Conservation (phyloP, 2,329 filamentous ascomycete genomes). For the Aspergillus sclerotialis region DNA sequence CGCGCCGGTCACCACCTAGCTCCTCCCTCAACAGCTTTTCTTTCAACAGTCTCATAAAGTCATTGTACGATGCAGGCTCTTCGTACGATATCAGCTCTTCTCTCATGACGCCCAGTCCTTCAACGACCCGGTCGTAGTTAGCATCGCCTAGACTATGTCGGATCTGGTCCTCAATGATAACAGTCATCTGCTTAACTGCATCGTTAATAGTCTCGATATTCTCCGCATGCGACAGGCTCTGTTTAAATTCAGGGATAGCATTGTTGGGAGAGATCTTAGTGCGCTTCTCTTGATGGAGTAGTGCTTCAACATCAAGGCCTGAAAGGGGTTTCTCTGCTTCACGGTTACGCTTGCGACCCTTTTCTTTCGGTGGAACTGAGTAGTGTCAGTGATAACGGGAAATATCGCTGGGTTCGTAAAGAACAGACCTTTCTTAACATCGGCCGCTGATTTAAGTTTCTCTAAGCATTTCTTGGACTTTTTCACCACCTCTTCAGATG, state of each 20-base stretch:
- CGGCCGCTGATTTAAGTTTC: conserved; percentile 59
- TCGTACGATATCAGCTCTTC: conserved; percentile 70
- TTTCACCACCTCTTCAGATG: conserved; percentile 60
- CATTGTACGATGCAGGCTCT: conserved; percentile 69
- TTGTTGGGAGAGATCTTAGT: conserved; percentile 60
- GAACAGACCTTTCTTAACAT: conserved; percentile 70
- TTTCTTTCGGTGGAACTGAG: conserved; percentile 70
- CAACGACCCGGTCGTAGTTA: conserved; percentile 66
- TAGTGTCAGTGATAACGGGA: conserved; percentile 17
- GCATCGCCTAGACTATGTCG: conserved; percentile 66
- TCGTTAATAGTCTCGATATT: conserved; percentile 57
- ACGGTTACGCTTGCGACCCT: conserved; percentile 61
- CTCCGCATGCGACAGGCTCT: conserved; percentile 57
- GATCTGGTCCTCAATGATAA: conserved; percentile 63
- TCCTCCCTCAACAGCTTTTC: conserved; percentile 60
- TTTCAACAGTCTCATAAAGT: conserved; percentile 66
- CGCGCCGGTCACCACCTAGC: conserved; percentile 67
- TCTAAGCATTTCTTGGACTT: conserved; percentile 54
- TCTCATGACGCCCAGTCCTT: conserved; percentile 70
- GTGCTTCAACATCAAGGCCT: conserved; percentile 75
- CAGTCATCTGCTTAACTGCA: conserved; percentile 66
- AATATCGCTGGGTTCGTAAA: not conserved
- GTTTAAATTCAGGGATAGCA: conserved; percentile 84
- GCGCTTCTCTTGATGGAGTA: conserved; percentile 58
- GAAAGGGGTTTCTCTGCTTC: conserved; percentile 77